Base-by-base conservation (phyloP, 805 yeast genomes). In the Schwanniomyces occidentalis region DNA sequence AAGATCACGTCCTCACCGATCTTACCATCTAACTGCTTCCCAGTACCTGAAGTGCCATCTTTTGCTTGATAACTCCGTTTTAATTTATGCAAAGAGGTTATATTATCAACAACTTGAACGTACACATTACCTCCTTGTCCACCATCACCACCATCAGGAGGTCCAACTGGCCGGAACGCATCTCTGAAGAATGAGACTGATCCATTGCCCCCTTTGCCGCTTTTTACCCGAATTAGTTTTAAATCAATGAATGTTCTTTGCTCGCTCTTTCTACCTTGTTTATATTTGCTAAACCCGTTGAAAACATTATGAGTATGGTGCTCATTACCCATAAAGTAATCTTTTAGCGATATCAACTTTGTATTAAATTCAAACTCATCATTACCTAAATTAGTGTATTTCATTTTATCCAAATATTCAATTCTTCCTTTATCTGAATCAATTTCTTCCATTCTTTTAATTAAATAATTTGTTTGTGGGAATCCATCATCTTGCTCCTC, bases 71-170 rank as follows among this genome's bases (percentile, higher is more conserved):
- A 88, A 10, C 73, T 73, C 23, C 82, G 74, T 41, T 75, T 75
- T 18, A 91, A 50, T 40, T 79, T 78, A 48, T 87, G 88, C 39
- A 93, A 59, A 4, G 93, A 82, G 23, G 80, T 75, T 27, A 85
- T 49, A 15, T 85, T 85, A 32, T 77, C 77, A 2, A 82, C 80
- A 3, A 95, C 96, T 53, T 82, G 86, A 2, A 93, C 77, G 54
- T 83, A 91, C 2, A 93, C 74, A 34, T 82, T 73, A 2, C 99
- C 99, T 15, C 99, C 99, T 41, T 71, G 65, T 4, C 98, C 99
- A 19, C 99, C 99, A 62, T 93, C 97, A 7, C 99, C 99, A n/a
- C 99, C 99, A 58, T 90, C 95, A 0, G 99, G 95, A 0, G 99
- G 98, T 0, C 99, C 99, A 13, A 74, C 72, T 0, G 95, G 72